Evolutionary conservation across 352 stramenopile genomes (phyloP).

Genomic region (Phytophthora fragariae): DNA sequence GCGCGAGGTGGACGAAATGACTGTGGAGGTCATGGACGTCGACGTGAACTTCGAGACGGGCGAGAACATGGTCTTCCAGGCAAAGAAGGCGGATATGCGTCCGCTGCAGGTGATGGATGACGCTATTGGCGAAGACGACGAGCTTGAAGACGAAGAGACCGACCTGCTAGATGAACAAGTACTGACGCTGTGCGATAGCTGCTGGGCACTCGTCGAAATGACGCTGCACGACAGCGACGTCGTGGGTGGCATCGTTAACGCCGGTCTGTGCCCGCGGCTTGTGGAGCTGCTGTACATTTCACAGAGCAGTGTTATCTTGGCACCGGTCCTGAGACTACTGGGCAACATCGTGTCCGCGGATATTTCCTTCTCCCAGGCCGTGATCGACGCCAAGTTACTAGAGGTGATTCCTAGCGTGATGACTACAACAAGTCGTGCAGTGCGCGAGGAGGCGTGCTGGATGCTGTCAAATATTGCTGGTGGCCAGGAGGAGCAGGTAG

Average conservation of each 20-base stretch:
- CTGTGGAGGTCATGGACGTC: constrained; percentile 87
- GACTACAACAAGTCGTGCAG: constrained; percentile 78
- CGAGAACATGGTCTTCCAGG: constrained; percentile 84
- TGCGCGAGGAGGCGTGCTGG: constrained; percentile 88
- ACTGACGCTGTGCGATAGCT: constrained; percentile 88
- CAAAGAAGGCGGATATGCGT: constrained; percentile 62
- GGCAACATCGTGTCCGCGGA: constrained; percentile 88
- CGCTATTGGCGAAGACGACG: constrained; percentile 78
- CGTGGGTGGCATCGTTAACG: constrained; percentile 64
- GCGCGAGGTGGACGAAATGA: constrained; percentile 74
- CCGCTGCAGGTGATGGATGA: constrained; percentile 87
- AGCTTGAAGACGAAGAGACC: constrained; percentile 72
- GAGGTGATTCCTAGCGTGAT: constrained; percentile 87
- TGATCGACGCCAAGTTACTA: constrained; percentile 82
- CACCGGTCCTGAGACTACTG: constrained; percentile 76
- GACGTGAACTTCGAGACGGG: constrained; percentile 90
- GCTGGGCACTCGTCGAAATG: constrained; percentile 87
- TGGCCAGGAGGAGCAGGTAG: constrained; percentile 75
- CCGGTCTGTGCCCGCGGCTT: constrained; percentile 72
- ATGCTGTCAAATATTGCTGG: constrained; percentile 90
- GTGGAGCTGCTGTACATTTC: constrained; percentile 88
- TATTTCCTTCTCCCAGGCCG: constrained; percentile 74
- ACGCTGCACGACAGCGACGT: constrained; percentile 77
- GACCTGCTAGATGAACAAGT: constrained; percentile 85
- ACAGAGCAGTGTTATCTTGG: constrained; percentile 84